Conservation (phyloP, 2,329 filamentous ascomycete genomes). For the Camptophora hylomeconis region DNA sequence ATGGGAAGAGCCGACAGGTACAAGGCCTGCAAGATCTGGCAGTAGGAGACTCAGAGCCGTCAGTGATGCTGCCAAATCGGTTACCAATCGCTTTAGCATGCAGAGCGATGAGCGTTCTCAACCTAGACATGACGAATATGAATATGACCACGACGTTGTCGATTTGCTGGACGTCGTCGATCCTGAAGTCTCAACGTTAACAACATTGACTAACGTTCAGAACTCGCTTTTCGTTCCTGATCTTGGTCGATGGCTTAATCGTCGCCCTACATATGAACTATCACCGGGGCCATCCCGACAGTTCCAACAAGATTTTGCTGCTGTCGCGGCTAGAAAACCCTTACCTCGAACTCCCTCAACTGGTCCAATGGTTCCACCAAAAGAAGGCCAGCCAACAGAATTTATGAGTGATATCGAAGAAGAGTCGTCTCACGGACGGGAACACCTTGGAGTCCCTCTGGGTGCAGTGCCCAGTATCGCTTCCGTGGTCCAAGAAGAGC, state of each 20-base stretch:
- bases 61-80: constrained; percentile 14
- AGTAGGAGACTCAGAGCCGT: constrained; percentile 9
- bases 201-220: constrained; percentile 76
- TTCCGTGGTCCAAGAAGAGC: constrained; percentile 53
- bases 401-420: no score
- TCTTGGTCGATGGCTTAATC: constrained; percentile 61
- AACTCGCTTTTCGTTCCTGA: constrained; percentile 80
- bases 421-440: no score
- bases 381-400: no score
- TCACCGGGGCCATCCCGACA: constrained; percentile 1
- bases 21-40: constrained; percentile 6
- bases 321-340: no score
- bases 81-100: constrained; percentile 13
- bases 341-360: no score
- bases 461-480: constrained; percentile 57
- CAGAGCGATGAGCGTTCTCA: constrained; percentile 6
- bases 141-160: constrained; percentile 51
- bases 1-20: background rate
- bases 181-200: constrained; percentile 69
- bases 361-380: no score
- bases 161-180: constrained; percentile 59
- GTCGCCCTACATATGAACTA: constrained; percentile 65
- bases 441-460: no score
- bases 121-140: constrained; percentile 18
- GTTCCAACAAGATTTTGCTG: no score